A percentile compares a stretch with the other conserved stretches of the same genome.
phyloP scores from a whole-genome alignment of 176 grass and related monocot genomes.

The Carex kokanica region DNA sequence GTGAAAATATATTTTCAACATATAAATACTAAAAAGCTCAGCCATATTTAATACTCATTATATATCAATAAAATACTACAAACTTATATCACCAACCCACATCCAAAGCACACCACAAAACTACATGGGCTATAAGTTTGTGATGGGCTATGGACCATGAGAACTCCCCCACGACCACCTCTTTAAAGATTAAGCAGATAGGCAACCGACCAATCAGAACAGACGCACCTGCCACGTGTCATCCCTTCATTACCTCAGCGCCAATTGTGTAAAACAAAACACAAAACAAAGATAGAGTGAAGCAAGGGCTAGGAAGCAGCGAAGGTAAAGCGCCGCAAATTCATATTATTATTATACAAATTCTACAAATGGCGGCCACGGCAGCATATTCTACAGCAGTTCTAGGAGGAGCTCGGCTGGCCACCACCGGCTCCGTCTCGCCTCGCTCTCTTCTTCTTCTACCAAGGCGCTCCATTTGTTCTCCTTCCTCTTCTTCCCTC shows the following conservation, averaged over 20 bases:
- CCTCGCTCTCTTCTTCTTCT: slow-evolving; percentile 30
- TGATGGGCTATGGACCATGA: slow-evolving; percentile 11
- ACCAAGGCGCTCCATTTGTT: slow-evolving; percentile 33
- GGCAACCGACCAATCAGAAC: slow-evolving; percentile 44
- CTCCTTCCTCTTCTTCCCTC: slow-evolving; percentile 19
- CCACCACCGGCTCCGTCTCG: slow-evolving; percentile 21
- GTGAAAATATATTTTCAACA: neutral
- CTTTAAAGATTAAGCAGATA: slow-evolving; percentile 61
- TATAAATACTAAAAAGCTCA: neutral
- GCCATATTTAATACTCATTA: neutral
- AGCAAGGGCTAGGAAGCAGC: neutral
- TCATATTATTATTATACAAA: slow-evolving; percentile 37
- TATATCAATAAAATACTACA: neutral
- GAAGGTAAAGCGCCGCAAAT: slow-evolving; percentile 35
- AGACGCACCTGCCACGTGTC: slow-evolving; percentile 39
- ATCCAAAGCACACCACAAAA: slow-evolving; percentile 21
- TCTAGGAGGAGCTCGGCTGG: slow-evolving; percentile 57
- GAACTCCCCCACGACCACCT: slow-evolving; percentile 9
- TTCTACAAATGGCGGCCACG: slow-evolving; percentile 35
- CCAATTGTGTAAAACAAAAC: slow-evolving; percentile 4
- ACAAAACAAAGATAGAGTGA: slow-evolving; percentile 13
- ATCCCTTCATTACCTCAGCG: neutral
- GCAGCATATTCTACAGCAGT: slow-evolving; percentile 72
- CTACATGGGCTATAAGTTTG: slow-evolving; percentile 2
- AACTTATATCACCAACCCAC: neutral